Evolutionary conservation across 345 rosid species (phyloP).

Genomic region (Brassica napus): Da-Ae NC_063450.1:48965501-48966000

Average conservation of each 20-base stretch:
- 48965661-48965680: not conserved
- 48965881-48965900: too few relatives aligned
- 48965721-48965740: not conserved
- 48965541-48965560: not conserved
- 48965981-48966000: too few relatives aligned
- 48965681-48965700: not conserved
- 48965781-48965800: not conserved
- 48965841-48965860: not conserved
- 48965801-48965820: not conserved
- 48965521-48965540: too few relatives aligned
- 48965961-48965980: too few relatives aligned
- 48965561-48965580: slow-evolving; percentile 35
- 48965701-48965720: not conserved
- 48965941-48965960: too few relatives aligned
- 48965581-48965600: slow-evolving; percentile 39
- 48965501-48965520: too few relatives aligned
- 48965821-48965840: not conserved
- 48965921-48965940: too few relatives aligned
- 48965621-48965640: slow-evolving; percentile 64
- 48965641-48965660: slow-evolving; percentile 58
- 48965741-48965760: not conserved
- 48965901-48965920: too few relatives aligned
- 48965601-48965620: slow-evolving; percentile 33
- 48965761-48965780: not conserved
- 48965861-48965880: too few relatives aligned